These are phyloP conservation scores for Thermoascus crustaceus DNA, from an alignment of 2,329 filamentous ascomycete species.

Conservation along the genomic window DNA sequence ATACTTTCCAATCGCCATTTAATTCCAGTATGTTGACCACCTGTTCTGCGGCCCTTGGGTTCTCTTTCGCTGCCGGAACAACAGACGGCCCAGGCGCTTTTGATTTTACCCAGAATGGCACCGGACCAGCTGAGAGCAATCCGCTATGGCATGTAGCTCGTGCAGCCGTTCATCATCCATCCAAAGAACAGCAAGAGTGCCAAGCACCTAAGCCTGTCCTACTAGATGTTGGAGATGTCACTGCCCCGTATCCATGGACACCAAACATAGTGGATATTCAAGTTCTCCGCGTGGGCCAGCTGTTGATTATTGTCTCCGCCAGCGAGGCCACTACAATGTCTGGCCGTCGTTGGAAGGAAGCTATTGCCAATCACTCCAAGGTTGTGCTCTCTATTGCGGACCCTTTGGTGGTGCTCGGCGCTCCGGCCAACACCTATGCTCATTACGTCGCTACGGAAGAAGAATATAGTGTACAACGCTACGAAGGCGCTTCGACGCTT, in stretches of 20 bases:
- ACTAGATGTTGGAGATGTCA: constrained; percentile 78
- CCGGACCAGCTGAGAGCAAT: constrained; percentile 60
- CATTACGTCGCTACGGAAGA: constrained; percentile 74
- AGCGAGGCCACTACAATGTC: constrained; percentile 92
- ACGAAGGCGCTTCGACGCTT: constrained; percentile 90
- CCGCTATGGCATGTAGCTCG: constrained; percentile 76
- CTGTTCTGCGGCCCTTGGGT: constrained; percentile 81
- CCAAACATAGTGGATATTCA: constrained; percentile 90
- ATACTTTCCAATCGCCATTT: constrained; percentile 59
- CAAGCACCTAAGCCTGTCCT: constrained; percentile 78
- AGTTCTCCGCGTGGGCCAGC: constrained; percentile 70
- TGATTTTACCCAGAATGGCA: constrained; percentile 85
- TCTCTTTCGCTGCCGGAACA: constrained; percentile 87
- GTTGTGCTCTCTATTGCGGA: constrained; percentile 42
- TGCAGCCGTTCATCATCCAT: constrained; percentile 61
- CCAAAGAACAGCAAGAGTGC: constrained; percentile 61
- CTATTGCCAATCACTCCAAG: constrained; percentile 51
- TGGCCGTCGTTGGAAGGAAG: constrained; percentile 74
- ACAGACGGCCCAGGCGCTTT: constrained; percentile 85
- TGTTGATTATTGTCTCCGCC: constrained; percentile 75
- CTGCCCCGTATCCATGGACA: constrained; percentile 72
- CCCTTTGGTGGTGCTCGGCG: constrained; percentile 74
- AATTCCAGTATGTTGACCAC: constrained; percentile 60
- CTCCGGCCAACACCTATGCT: constrained; percentile 83
- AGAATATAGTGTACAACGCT: constrained; percentile 76